phyloP scores from a whole-genome alignment of 2,329 filamentous ascomycete species.

The Nothomitra cinnamomea region DNA sequence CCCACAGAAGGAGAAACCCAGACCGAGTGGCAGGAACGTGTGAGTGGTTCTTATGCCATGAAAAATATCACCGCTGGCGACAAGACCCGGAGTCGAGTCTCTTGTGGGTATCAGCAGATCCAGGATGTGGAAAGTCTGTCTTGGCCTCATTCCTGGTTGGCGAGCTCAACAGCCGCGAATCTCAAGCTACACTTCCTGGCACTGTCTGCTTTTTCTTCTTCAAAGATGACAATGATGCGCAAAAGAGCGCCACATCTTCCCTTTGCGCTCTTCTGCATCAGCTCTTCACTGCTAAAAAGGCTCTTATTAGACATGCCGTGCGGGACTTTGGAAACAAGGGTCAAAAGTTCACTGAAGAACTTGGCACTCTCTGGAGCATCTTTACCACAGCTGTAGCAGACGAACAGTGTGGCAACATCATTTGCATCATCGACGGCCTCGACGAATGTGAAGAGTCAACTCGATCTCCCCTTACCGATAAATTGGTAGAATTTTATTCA shows the following conservation, averaged over 20 bases:
- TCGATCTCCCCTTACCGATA: not conserved
- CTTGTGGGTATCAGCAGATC: slow-evolving; percentile 9
- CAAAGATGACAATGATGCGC: slow-evolving; percentile 6
- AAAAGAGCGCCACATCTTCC: slow-evolving; percentile 5
- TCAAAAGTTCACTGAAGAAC: not conserved
- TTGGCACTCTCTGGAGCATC: slow-evolving; percentile 20
- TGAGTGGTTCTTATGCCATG: slow-evolving; percentile 5
- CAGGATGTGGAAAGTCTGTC: slow-evolving; percentile 10
- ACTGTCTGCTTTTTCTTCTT: slow-evolving; percentile 9
- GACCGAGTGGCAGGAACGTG: not conserved
- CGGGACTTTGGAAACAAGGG: not conserved
- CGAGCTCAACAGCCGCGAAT: not conserved
- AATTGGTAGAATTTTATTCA: slow-evolving; percentile 14
- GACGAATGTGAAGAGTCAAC: slow-evolving; percentile 20
- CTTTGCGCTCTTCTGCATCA: slow-evolving; percentile 9
- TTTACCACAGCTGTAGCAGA: slow-evolving; percentile 16
- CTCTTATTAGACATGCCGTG: not conserved
- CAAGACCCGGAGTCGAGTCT: slow-evolving; percentile 4
- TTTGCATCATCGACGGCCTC: slow-evolving; percentile 24
- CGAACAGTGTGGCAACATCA: slow-evolving; percentile 15
- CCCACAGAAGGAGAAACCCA: not conserved
- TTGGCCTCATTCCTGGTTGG: slow-evolving; percentile 6
- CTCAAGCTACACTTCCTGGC: not conserved
- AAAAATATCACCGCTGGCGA: slow-evolving; percentile 7
- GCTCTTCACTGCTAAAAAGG: slow-evolving; percentile 6